These are phyloP conservation scores for Coemansia javaensis DNA, from an alignment of 192 early-diverging fungal species.

Conservation along the genomic window DNA sequence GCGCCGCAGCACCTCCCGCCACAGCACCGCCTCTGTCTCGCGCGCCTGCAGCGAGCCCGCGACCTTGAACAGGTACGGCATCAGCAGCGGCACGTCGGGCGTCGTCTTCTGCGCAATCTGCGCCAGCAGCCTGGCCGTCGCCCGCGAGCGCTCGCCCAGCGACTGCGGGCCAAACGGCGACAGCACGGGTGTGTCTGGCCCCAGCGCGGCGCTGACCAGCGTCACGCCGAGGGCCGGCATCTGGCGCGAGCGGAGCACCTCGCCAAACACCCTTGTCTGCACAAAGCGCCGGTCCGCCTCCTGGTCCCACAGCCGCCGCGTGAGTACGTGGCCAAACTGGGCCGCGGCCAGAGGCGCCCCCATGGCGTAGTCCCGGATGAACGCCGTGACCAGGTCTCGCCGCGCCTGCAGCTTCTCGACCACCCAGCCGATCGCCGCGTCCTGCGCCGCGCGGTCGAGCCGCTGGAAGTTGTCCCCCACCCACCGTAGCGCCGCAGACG, in stretches of 20 bases:
- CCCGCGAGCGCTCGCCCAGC: slow-evolving; percentile 5
- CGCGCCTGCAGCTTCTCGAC: not conserved
- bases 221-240: slow-evolving; percentile 16
- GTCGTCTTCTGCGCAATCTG: not conserved
- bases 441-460: slow-evolving; percentile 11
- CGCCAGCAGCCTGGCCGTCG: slow-evolving; percentile 6
- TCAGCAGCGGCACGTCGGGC: slow-evolving; percentile 2
- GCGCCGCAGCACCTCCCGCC: slow-evolving; percentile 30
- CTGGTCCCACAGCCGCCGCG: slow-evolving; percentile 14
- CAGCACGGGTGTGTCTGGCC: slow-evolving; percentile 9
- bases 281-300: slow-evolving; percentile 13
- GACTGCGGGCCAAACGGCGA: slow-evolving; percentile 20
- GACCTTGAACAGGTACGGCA: slow-evolving; percentile 20
- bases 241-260: slow-evolving; percentile 1
- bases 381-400: not conserved
- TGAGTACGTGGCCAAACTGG: slow-evolving; percentile 17
- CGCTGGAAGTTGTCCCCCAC: slow-evolving; percentile 4
- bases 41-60: slow-evolving; percentile 10
- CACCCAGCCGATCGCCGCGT: slow-evolving; percentile 10
- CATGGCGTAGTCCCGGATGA: slow-evolving; percentile 7
- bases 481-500: slow-evolving; percentile 8
- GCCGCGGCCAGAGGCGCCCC: slow-evolving; percentile 6
- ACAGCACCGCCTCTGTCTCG: slow-evolving; percentile 14
- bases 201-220: slow-evolving; percentile 17
- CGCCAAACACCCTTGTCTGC: slow-evolving; percentile 8